Percentiles rank a stretch among this genome's conserved stretches.
These are phyloP conservation scores for Crucihimalaya himalaica DNA, from an alignment of 345 rosid species.

Conservation along the genomic window DNA sequence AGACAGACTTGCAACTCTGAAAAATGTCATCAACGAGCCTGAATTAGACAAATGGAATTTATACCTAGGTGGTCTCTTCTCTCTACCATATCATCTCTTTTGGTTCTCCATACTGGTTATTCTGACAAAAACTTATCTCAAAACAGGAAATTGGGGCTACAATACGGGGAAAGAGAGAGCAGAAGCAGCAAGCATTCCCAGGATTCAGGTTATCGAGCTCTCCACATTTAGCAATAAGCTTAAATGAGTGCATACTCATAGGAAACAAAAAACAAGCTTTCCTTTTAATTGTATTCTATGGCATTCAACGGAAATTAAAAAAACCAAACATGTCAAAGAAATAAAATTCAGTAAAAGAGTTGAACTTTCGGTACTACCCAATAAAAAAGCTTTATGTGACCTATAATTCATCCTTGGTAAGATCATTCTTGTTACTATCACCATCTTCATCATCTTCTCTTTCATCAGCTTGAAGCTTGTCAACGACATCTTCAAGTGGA, in stretches of 20 bases:
- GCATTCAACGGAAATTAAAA: neutral
- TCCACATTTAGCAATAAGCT: constrained; percentile 78
- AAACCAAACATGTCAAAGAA: constrained; percentile 24
- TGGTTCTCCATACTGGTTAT: neutral
- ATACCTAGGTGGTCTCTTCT: constrained; percentile 57
- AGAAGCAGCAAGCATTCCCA: constrained; percentile 68
- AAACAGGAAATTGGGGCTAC: constrained; percentile 41
- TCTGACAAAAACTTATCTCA: neutral
- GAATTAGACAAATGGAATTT: constrained; percentile 83
- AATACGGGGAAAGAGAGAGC: constrained; percentile 67
- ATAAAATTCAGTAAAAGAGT: constrained; percentile 14
- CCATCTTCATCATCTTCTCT: constrained; percentile 16
- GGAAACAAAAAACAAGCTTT: neutral
- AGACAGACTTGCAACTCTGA: constrained; percentile 87
- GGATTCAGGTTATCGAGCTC: constrained; percentile 76
- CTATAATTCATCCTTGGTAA: constrained; percentile 63
- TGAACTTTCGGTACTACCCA: neutral
- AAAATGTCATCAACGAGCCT: constrained; percentile 87
- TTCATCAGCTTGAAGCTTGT: constrained; percentile 44
- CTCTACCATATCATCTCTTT: neutral
- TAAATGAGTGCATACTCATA: constrained; percentile 42
- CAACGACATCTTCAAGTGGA: constrained; percentile 64
- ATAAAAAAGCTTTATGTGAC: neutral
- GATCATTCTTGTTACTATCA: constrained; percentile 27
- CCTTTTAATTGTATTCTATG: constrained; percentile 18